Evolutionary conservation across 2,329 filamentous ascomycete species (phyloP), one percentile per base, ranked within the genome.

Genomic region (Furcasterigmium furcatum): DNA sequence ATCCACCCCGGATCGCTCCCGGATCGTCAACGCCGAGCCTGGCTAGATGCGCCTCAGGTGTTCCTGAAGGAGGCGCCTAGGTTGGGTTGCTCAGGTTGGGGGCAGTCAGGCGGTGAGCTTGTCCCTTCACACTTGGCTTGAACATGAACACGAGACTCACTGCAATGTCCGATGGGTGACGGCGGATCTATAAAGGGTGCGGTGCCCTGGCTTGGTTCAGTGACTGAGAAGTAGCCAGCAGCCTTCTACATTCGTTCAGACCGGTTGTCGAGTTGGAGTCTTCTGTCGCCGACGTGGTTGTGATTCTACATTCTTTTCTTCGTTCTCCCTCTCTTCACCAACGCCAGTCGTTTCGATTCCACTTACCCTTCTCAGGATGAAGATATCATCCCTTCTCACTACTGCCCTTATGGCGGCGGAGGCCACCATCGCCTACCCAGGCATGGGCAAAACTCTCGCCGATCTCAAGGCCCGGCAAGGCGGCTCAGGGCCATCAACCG

Each of bases 371-470:
- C 8, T 25, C 41, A 43, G 7, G 27, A 52, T 52, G 51, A 52
- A 45, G 41, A 36, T 46, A 18, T 25, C 43, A 5, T 25, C 38
- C 34, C 18, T 52, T 21, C 38, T 47, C 8, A 18, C 32, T 14
- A 36, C 38, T 16, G 40, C 41, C 38, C 7, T n/a, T n/a, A 18
- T 49, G 6, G 21, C 38, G 29, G 50, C 47, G 10, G 41, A 46
- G 13, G 10, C 44, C 5, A 41, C 41, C 3, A 13, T 45, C 14
- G 54, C 52, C 27, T 50, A 43, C 27, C 58, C 58, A 2, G 56
- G 58, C 29, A 60, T 60, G 56, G 46, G 50, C 38, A 52, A 48
- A 36, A 48, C 53, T 3, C 43, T 57, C 19, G 45, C 50, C 10
- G 45, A 53, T 6, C 46, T 51, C 20, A 44, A 52, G 8, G 39